Conservation (phyloP, 176 grass and related monocot species). For the Bolboschoenus planiculmis region DNA sequence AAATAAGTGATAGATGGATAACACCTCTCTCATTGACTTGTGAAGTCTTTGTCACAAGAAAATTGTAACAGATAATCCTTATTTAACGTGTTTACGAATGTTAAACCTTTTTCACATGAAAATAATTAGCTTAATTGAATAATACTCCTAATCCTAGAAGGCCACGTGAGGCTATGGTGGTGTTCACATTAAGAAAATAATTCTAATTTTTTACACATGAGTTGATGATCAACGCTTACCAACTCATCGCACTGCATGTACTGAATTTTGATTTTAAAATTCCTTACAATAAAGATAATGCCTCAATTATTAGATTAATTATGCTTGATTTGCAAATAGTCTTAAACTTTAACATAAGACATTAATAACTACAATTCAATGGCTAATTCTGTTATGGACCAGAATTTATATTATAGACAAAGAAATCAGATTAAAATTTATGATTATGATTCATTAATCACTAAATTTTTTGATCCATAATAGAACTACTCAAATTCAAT, state of each 20-base stretch:
- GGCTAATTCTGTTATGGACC: too few relatives aligned
- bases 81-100: background rate
- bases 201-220: background rate
- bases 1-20: too few relatives aligned
- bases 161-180: background rate
- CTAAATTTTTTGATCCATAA: too few relatives aligned
- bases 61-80: background rate
- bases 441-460: too few relatives aligned
- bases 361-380: background rate
- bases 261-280: background rate
- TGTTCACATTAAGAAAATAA: background rate
- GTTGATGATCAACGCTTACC: too few relatives aligned
- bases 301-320: background rate
- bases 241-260: background rate
- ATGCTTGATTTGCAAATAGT: background rate
- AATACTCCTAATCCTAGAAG: background rate
- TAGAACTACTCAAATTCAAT: too few relatives aligned
- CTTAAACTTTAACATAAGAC: background rate
- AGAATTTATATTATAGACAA: too few relatives aligned
- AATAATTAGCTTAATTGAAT: background rate
- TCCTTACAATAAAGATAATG: background rate
- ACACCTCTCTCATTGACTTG: background rate
- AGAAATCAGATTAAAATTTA: too few relatives aligned
- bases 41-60: background rate
- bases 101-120: background rate